phyloP scores from a whole-genome alignment of 371 early-diverging fungal species.

The Actinomucor elegans region DNA sequence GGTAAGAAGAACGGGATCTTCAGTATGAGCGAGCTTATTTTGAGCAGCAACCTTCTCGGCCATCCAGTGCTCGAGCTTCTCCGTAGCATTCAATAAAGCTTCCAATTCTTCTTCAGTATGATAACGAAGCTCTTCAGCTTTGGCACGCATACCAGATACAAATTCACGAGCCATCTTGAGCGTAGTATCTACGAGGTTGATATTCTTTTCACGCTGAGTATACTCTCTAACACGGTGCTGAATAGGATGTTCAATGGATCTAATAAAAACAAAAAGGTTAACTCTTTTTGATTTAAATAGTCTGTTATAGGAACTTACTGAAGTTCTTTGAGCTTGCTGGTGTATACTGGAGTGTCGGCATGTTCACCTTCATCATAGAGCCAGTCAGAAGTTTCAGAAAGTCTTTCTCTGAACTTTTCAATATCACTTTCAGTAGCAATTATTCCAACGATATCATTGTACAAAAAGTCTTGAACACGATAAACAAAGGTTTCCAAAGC shows the following conservation, averaged over 20 bases:
- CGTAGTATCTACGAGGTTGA: slow-evolving; percentile 44
- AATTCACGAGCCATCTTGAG: slow-evolving; percentile 46
- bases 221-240: slow-evolving; percentile 64
- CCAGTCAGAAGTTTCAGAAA: slow-evolving; percentile 83
- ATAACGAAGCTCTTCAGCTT: slow-evolving; percentile 49
- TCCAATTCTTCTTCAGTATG: slow-evolving; percentile 67
- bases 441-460: slow-evolving; percentile 66
- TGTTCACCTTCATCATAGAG: slow-evolving; percentile 78
- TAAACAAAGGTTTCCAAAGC: slow-evolving; percentile 90
- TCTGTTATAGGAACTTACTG: slow-evolving; percentile 29
- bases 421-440: slow-evolving; percentile 77
- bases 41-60: slow-evolving; percentile 60
- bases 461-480: slow-evolving; percentile 76
- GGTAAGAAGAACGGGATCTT: slow-evolving; percentile 65
- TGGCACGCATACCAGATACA: slow-evolving; percentile 34
- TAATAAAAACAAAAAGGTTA: slow-evolving; percentile 20
- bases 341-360: slow-evolving; percentile 56
- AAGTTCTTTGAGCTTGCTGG: slow-evolving; percentile 47
- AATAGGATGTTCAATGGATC: slow-evolving; percentile 67
- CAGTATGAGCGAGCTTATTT: slow-evolving; percentile 52
- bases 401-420: slow-evolving; percentile 54
- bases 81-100: slow-evolving; percentile 40
- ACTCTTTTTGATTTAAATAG: background rate
- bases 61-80: slow-evolving; percentile 64
- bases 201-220: slow-evolving; percentile 60